These are phyloP conservation scores for Glebionis coronaria DNA, from an alignment of 129 eudicot species.

Conservation along the genomic window DNA sequence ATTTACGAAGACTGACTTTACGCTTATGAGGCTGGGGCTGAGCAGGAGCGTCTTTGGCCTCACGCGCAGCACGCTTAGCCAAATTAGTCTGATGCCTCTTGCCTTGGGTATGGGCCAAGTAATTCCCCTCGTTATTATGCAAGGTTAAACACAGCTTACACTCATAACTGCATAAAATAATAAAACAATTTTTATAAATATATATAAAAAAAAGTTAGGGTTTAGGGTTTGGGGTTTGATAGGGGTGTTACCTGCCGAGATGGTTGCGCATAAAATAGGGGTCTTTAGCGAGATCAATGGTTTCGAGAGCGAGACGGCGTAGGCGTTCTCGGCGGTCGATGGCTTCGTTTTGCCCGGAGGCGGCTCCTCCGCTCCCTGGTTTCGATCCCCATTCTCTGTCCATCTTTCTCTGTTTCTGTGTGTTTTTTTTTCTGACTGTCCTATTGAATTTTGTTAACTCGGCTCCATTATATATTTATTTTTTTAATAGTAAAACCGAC, in stretches of 20 bases:
- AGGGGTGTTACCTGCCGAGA: slow-evolving; percentile 60
- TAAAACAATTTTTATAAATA: background rate
- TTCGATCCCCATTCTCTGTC: slow-evolving; percentile 99
- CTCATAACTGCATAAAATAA: slow-evolving; percentile 68
- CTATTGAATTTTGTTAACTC: too few species aligned
- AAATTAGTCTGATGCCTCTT: slow-evolving; percentile 96
- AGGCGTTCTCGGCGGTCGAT: slow-evolving; percentile 97
- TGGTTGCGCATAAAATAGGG: slow-evolving; percentile 99
- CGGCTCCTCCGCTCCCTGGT: slow-evolving; percentile 99
- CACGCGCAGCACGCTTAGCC: slow-evolving; percentile 97
- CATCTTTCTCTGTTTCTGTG: slow-evolving; percentile 22
- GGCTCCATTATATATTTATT: too few species aligned
- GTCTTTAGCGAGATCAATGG: slow-evolving; percentile 96
- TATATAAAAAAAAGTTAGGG: background rate
- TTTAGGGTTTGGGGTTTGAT: background rate
- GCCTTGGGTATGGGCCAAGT: slow-evolving; percentile 97
- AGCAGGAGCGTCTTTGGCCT: slow-evolving; percentile 94
- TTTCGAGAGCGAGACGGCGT: slow-evolving; percentile 86
- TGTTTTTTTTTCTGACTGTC: background rate
- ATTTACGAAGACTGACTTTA: slow-evolving; percentile 46
- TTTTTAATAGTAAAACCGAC: too few species aligned
- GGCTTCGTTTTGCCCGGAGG: slow-evolving; percentile 96
- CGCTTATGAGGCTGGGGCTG: slow-evolving; percentile 97
- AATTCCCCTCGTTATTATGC: slow-evolving; percentile 95
- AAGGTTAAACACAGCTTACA: slow-evolving; percentile 86